phyloP scores from a whole-genome alignment of 257 asterid species.

The Przewalskia tangutica region DNA sequence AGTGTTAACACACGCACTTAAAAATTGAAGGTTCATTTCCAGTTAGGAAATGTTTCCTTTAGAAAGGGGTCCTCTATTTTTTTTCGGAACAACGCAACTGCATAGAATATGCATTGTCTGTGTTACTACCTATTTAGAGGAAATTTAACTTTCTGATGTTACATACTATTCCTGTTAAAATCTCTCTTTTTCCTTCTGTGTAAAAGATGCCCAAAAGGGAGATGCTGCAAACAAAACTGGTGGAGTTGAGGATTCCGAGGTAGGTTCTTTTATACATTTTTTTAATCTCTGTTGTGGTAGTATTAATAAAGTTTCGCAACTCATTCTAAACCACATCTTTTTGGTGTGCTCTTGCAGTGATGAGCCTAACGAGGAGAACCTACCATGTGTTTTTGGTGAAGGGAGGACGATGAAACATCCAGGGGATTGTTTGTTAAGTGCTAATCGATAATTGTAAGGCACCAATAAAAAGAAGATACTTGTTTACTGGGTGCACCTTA shows the following conservation, averaged over 20 bases:
- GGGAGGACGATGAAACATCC: background rate
- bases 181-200: background rate
- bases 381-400: constrained; percentile 1
- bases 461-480: background rate
- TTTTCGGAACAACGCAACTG: background rate
- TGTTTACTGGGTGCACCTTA: background rate
- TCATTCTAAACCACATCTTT: background rate
- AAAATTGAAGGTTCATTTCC: background rate
- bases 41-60: background rate
- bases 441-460: background rate
- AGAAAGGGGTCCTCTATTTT: background rate
- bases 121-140: background rate
- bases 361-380: background rate
- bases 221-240: constrained; percentile 6
- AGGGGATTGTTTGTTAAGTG: background rate
- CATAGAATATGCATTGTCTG: background rate
- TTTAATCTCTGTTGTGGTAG: background rate
- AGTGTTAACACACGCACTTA: background rate
- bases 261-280: background rate
- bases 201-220: constrained; percentile 2
- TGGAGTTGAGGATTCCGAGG: background rate
- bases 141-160: background rate
- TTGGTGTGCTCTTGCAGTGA: background rate
- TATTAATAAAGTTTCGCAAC: background rate
- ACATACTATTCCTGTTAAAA: background rate